Percentiles rank a stretch among this genome's conserved stretches.
Evolutionary conservation across 306 rosid species (phyloP).

Genomic region (Abrus pulchellus): DNA sequence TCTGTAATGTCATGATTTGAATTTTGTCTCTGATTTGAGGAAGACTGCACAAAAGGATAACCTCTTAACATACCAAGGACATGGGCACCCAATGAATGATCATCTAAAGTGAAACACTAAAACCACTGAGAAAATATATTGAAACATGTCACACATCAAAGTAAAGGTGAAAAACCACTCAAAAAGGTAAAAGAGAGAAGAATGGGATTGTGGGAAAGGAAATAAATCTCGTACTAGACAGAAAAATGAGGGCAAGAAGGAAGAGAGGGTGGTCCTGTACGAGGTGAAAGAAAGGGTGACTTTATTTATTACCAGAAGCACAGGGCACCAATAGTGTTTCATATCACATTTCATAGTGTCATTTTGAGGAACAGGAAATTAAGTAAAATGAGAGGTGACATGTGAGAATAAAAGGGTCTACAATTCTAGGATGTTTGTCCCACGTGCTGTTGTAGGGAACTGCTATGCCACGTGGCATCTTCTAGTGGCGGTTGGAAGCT

Average conservation of each 20-base stretch:
- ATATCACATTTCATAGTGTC: background rate
- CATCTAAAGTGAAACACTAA: too few relatives aligned
- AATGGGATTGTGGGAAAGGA: constrained; percentile 1
- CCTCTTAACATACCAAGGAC: too few relatives aligned
- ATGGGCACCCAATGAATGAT: too few relatives aligned
- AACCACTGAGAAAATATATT: background rate
- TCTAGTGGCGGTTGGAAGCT: constrained; percentile 63
- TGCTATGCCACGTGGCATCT: constrained; percentile 56
- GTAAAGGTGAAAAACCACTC: background rate
- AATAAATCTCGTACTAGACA: constrained; percentile 49
- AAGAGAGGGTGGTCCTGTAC: background rate
- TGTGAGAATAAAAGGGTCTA: constrained; percentile 22
- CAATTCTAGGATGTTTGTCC: constrained; percentile 58
- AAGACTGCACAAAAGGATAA: too few relatives aligned
- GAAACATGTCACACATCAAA: background rate
- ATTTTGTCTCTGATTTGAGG: too few relatives aligned
- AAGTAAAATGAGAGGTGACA: constrained; percentile 50
- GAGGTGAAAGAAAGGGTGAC: constrained; percentile 39
- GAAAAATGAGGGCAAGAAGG: constrained; percentile 3
- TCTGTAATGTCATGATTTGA: too few relatives aligned
- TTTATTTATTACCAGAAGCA: constrained; percentile 31
- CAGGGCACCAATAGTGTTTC: constrained; percentile 44
- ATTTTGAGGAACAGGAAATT: constrained; percentile 42
- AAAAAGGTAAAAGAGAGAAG: constrained; percentile 35
- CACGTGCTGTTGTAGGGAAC: constrained; percentile 48